phyloP scores from a whole-genome alignment of 163 green algal species.

The Scenedesmus sp. region DNA sequence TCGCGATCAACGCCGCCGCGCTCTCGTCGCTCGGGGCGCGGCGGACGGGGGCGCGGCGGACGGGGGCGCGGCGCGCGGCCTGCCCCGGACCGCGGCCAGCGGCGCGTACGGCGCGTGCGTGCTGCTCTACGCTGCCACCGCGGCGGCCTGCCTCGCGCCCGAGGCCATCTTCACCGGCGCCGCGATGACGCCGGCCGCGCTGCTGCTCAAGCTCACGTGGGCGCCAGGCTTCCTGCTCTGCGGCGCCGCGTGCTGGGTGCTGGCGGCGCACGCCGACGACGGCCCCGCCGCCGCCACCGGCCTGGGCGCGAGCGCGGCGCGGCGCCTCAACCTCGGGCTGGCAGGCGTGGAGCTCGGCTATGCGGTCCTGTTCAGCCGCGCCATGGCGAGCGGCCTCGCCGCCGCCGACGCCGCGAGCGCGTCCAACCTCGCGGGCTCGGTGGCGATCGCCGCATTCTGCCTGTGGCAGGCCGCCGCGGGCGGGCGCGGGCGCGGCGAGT shows the following conservation, averaged over 20 bases:
- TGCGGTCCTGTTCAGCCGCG: background rate
- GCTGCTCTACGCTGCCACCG: conserved; percentile 35
- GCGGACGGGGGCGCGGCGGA: too few relatives aligned
- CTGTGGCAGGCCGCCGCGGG: conserved; percentile 13
- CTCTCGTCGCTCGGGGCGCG: too few relatives aligned
- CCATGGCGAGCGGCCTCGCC: conserved; percentile 23
- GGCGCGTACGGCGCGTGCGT: conserved; percentile 11
- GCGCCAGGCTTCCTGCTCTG: conserved; percentile 54
- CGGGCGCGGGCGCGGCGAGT: too few relatives aligned
- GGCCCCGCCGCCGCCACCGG: too few relatives aligned
- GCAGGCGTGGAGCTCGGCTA: conserved; percentile 34
- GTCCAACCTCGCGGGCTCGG: conserved; percentile 36
- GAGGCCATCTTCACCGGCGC: conserved; percentile 46
- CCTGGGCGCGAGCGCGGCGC: conserved; percentile 55
- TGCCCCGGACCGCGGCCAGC: conserved; percentile 20
- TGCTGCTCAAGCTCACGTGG: conserved; percentile 48
- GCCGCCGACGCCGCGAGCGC: conserved; percentile 10
- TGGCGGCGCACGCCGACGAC: conserved; percentile 52
- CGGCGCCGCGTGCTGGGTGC: conserved; percentile 37
- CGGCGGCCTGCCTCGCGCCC: conserved; percentile 37
- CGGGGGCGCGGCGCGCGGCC: too few relatives aligned
- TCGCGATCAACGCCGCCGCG: conserved; percentile 22
- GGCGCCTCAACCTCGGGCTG: conserved; percentile 36
- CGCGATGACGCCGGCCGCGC: conserved; percentile 14
- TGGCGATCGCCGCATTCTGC: conserved; percentile 10